Conservation (phyloP, 1,284 basidiomycete species). For the Amylostereum chailletii region DNA sequence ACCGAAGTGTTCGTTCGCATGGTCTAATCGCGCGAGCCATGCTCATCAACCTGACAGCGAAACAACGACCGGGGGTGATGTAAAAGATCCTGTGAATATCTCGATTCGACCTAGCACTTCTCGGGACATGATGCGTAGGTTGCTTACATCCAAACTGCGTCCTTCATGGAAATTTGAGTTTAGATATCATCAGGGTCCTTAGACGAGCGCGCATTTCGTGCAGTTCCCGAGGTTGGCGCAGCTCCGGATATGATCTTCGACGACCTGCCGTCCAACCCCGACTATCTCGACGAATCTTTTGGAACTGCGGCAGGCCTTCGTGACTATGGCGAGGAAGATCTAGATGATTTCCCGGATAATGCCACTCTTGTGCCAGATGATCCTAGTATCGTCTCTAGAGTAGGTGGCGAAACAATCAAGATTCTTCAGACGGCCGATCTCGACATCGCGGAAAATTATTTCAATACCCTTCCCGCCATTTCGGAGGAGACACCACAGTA, state of each 20-base stretch:
- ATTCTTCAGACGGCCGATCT: conserved; percentile 56
- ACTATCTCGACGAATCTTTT: conserved; percentile 81
- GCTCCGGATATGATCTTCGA: conserved; percentile 86
- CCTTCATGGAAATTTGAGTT: background rate
- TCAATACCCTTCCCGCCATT: conserved; percentile 55
- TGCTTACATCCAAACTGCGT: conserved; percentile 9
- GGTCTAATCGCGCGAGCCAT: too few species aligned
- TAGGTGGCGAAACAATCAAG: conserved; percentile 81
- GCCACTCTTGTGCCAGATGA: conserved; percentile 29
- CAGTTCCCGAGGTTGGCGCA: conserved; percentile 64
- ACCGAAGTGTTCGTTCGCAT: background rate
- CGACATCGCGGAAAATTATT: conserved; percentile 62
- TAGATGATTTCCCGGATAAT: conserved; percentile 61
- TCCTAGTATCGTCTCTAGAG: conserved; percentile 47
- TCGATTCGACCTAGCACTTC: background rate
- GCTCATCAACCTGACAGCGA: too few species aligned
- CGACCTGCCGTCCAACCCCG: conserved; percentile 82
- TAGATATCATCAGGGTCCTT: conserved; percentile 49
- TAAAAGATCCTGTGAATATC: background rate
- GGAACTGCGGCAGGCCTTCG: conserved; percentile 69
- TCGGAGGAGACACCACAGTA: conserved; percentile 39
- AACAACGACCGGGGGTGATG: too few species aligned
- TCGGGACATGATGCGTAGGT: background rate
- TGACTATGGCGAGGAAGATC: conserved; percentile 62
- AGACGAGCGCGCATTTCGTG: conserved; percentile 78